Base-by-base conservation (phyloP, 1,284 basidiomycete species). In the Boletus sp. region DNA sequence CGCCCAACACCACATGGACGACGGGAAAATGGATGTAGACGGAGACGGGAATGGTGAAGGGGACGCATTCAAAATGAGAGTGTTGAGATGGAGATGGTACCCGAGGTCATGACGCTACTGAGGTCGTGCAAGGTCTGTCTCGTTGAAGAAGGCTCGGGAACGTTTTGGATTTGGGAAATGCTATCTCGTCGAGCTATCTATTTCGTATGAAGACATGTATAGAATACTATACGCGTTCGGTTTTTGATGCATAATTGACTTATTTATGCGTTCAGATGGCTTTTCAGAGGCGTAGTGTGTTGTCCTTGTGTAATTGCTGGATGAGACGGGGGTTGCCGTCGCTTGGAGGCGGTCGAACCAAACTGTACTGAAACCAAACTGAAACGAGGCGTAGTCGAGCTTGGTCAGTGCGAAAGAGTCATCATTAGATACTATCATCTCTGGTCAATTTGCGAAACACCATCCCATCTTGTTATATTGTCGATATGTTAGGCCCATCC, bases 61-160 rank as follows among this genome's bases (percentile, higher is more conserved):
- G 16, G 37, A 54, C 20, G 41, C 47, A 15, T 31, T 73, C 22
- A 47, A 54, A 43, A 56, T 73, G 49, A 58, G 60, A 56, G 71
- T 71, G 53, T 48, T 67, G 41, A 60, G 68, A 46, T 70, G 68
- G 71, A 46, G 66, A 36, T 70, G 71, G 68, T 51, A 63, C 45
- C n/a, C 22, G 7, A 45, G 20, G n/a, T n/a, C 47, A 8, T 61
- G 57, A 61, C 44, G 41, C 27, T 29, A 45, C 24, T 44, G 33
- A 41, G 60, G 37, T 42, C 37, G 35, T 12, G 12, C 16, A 3
- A 9, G 35, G 33, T 35, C 6, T 35, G 15, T 27, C 16, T 53
- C 53, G 29, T 33, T 9, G 1, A n/a, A 37, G 24, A 13, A 8
- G n/a, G 22, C 16, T 22, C 8, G 37, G 31, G 24, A 13, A 35